Evolutionary conservation across 2,329 filamentous ascomycete genomes (phyloP).

Genomic region (Diaporthe amygdali): DNA sequence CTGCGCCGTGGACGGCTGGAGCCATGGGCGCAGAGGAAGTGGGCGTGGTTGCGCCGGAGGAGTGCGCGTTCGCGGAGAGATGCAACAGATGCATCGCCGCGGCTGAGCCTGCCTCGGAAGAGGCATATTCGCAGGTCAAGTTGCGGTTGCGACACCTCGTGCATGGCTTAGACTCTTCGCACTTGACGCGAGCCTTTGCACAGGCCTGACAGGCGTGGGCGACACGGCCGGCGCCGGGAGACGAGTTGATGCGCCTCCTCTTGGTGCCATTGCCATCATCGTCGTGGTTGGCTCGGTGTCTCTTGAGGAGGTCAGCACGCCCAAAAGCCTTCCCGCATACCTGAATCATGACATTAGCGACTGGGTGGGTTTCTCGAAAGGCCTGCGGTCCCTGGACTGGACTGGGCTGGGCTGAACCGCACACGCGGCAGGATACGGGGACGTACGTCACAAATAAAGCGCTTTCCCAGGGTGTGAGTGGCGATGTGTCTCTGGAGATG

Average conservation of each 20-base stretch:
- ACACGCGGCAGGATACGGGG: background rate
- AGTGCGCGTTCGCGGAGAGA: constrained; percentile 43
- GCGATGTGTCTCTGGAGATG: constrained; percentile 59
- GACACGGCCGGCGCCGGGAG: constrained; percentile 53
- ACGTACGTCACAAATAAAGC: constrained; percentile 48
- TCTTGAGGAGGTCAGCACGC: constrained; percentile 57
- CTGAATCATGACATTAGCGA: constrained; percentile 35
- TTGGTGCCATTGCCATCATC: constrained; percentile 50
- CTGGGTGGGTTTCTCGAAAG: constrained; percentile 10
- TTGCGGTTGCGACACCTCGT: constrained; percentile 54
- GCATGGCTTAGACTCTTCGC: constrained; percentile 60
- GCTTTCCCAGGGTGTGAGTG: constrained; percentile 55
- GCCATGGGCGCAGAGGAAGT: constrained; percentile 11
- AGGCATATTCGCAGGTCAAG: constrained; percentile 48
- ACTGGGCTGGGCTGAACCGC: background rate
- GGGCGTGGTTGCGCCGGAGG: constrained; percentile 14
- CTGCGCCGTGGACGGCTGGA: background rate
- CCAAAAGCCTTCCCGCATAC: constrained; percentile 60
- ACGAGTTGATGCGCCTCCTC: constrained; percentile 51
- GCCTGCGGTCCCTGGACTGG: background rate
- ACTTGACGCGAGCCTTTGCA: constrained; percentile 58
- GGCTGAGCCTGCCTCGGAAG: constrained; percentile 43
- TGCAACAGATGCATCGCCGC: constrained; percentile 51
- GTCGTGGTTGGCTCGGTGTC: constrained; percentile 57
- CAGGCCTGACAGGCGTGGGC: constrained; percentile 59